These are phyloP conservation scores for Rugonectria rugulosa DNA, from an alignment of 2,329 filamentous ascomycete genomes.

Conservation along the genomic window DNA sequence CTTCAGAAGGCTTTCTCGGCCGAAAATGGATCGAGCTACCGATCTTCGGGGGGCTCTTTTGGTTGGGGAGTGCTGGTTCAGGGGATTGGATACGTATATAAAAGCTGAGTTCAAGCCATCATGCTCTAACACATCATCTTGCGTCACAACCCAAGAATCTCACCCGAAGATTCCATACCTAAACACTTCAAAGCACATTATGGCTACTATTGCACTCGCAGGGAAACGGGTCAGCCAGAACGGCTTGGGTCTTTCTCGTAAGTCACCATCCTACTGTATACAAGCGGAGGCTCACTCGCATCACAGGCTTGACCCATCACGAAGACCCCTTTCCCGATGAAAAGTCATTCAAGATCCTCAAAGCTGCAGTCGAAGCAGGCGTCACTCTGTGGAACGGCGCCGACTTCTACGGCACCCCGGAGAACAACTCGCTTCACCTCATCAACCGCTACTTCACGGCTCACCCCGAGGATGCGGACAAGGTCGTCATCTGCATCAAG, in stretches of 20 bases:
- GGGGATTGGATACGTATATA: too few relatives aligned
- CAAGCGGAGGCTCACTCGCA: not conserved
- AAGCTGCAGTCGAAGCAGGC: constrained; percentile 22
- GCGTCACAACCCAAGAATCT: too few relatives aligned
- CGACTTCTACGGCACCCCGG: constrained; percentile 54
- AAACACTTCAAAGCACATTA: not conserved
- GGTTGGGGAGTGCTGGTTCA: too few relatives aligned
- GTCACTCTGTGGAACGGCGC: constrained; percentile 27
- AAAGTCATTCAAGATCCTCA: constrained; percentile 15
- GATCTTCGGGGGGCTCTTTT: too few relatives aligned
- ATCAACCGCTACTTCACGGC: constrained; percentile 61
- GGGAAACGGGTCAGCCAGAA: not conserved
- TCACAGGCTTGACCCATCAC: not conserved
- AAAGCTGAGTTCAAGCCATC: too few relatives aligned
- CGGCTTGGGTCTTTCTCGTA: not conserved
- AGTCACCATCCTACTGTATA: not conserved
- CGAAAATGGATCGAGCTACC: too few relatives aligned
- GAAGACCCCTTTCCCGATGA: not conserved
- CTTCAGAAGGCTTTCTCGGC: too few relatives aligned
- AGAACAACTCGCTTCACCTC: constrained; percentile 59
- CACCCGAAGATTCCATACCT: too few relatives aligned
- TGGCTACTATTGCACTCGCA: not conserved
- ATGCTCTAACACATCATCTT: too few relatives aligned
- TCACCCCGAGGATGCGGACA: constrained; percentile 62
- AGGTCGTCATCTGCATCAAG: constrained; percentile 64